phyloP scores from a whole-genome alignment of 371 early-diverging fungal species.

The Mucor piriformis region DNA sequence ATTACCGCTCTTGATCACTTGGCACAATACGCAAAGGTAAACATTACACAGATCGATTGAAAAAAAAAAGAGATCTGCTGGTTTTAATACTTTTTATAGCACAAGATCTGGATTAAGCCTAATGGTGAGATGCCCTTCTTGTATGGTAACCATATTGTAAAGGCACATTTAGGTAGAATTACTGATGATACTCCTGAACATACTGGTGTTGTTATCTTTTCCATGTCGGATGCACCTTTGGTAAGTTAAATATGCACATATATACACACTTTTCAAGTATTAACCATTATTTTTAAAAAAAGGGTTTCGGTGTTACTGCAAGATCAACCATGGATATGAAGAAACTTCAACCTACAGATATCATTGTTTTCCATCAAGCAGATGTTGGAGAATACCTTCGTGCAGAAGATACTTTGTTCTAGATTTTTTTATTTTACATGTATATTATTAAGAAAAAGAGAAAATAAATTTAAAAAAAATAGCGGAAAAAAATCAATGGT shows the following conservation, averaged over 20 bases:
- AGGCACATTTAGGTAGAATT: slow-evolving; percentile 96
- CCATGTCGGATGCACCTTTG: slow-evolving; percentile 93
- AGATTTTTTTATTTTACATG: slow-evolving; percentile 18
- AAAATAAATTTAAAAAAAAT: too few relatives aligned
- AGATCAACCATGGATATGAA: slow-evolving; percentile 88
- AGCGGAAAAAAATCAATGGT: too few relatives aligned
- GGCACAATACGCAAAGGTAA: slow-evolving; percentile 92
- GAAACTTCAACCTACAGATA: slow-evolving; percentile 93
- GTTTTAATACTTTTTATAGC: too few relatives aligned
- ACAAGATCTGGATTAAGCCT: slow-evolving; percentile 96
- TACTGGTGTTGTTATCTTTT: slow-evolving; percentile 95
- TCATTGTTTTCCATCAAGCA: slow-evolving; percentile 97
- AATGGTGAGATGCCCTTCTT: slow-evolving; percentile 99
- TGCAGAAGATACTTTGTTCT: slow-evolving; percentile 89
- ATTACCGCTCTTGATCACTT: slow-evolving; percentile 94
- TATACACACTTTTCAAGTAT: too few relatives aligned
- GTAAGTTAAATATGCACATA: too few relatives aligned
- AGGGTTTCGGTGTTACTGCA: slow-evolving; percentile 99
- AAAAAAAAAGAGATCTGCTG: too few relatives aligned
- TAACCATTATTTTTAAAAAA: background rate
- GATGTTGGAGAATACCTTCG: slow-evolving; percentile 99
- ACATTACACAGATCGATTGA: background rate
- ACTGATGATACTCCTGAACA: slow-evolving; percentile 98
- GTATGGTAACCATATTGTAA: slow-evolving; percentile 99
- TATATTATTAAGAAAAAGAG: background rate